Percentiles rank a stretch among this genome's conserved stretches.
phyloP scores from a whole-genome alignment of 345 rosid genomes.

The Lepidium africanum region DNA sequence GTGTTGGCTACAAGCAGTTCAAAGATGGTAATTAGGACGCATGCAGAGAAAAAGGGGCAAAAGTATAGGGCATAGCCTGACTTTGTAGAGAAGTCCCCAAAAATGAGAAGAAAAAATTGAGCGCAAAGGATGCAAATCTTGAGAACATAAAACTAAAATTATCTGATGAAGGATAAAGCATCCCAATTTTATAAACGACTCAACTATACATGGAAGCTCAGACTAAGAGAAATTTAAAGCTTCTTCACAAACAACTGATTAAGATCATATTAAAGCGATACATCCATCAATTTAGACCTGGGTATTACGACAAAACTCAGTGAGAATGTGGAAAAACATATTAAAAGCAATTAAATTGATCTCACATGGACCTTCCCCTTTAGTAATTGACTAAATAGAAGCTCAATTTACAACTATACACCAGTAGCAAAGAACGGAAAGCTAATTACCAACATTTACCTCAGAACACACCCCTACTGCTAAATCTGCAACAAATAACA shows the following conservation, averaged over 20 bases:
- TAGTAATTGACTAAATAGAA: neutral
- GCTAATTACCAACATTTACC: neutral
- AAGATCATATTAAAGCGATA: neutral
- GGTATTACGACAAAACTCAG: too few species aligned
- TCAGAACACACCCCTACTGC: neutral
- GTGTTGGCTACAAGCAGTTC: slow-evolving; percentile 59
- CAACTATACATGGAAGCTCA: neutral
- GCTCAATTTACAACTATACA: neutral
- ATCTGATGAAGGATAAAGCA: neutral
- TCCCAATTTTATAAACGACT: neutral
- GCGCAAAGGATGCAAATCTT: neutral
- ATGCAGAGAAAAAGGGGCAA: slow-evolving; percentile 2
- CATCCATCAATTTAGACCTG: too few species aligned
- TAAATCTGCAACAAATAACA: neutral
- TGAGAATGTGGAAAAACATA: too few species aligned
- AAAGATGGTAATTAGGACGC: slow-evolving; percentile 23
- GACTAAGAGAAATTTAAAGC: neutral
- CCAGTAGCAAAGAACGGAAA: neutral
- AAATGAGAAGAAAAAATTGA: neutral
- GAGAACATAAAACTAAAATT: neutral
- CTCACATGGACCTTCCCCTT: neutral
- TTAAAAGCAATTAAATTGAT: neutral
- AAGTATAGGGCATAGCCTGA: neutral
- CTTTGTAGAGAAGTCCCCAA: neutral
- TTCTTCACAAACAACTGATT: neutral